Evolutionary conservation across 1,139 yeast species (phyloP), one percentile per base, ranked within the genome.

Genomic region (Sugiyamaella novakii): DNA sequence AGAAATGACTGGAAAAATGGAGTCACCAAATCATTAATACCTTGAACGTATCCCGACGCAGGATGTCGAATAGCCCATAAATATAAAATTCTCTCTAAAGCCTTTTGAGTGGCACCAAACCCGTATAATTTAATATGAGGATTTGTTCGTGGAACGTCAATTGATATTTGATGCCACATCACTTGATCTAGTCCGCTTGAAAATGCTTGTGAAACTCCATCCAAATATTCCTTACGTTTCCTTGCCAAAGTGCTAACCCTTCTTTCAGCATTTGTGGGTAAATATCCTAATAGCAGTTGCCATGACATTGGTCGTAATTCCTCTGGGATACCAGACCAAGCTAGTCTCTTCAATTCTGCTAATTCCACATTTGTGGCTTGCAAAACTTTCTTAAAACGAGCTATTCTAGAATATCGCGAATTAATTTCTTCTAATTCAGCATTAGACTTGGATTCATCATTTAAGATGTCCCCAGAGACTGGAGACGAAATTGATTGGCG

Each of bases 1-100:
- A 94, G 68, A 63, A 92, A 92, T 0, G 92, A 84, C 66, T 92
- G 96, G 67, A 79, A 91, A 65, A 94, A 89, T 1, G 99, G 98
- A 0, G 98, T 92, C 14, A 84, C 89, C 49, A 92, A 75, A 67
- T 92, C 99, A 65, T 92, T 92, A 50, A 92, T 94, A 22, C 99
- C 99, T 69, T 92, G 99, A n/a, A 92, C 99, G 67, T 92, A 92
- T 3, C 99, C 99, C 63, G 94, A 83, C 3, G 98, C 97, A 0
- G 99, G 98, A 64, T 94, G 98, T 54, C 98, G 78, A 17, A 92
- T 83, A 0, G 98, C 96, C 99, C 99, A 92, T 28, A 92, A 73
- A 61, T 88, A 94, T 45, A 92, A 70, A 14, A 94, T 82, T 56
- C 86, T 81, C 56, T 92, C 88, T 53, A 92, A 72, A 11, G 95